Conservation (phyloP, 2,329 filamentous ascomycete species). For the Aspergillus fijiensis region DNA sequence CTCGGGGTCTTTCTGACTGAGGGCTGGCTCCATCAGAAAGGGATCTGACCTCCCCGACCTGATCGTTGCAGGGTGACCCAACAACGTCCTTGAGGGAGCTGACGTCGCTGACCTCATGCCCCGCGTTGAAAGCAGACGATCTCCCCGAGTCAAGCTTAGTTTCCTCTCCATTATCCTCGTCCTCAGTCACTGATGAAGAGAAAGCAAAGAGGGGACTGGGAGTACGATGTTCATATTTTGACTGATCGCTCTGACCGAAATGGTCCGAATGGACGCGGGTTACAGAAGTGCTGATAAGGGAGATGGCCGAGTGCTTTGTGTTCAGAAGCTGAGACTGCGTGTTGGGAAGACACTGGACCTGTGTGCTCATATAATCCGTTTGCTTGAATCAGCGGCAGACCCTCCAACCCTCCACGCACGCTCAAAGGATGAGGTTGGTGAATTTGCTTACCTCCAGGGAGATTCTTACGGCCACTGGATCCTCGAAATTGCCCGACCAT, state of each 20-base stretch:
- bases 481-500: conserved; percentile 30
- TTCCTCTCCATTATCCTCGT: not conserved
- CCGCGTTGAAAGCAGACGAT: not conserved
- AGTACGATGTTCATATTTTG: conserved; percentile 6
- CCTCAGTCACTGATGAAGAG: conserved; percentile 5
- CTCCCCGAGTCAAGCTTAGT: not conserved
- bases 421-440: not conserved
- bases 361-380: not conserved
- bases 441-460: conserved; percentile 31
- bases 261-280: conserved; percentile 10
- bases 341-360: conserved; percentile 28
- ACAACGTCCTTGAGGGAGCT: not conserved
- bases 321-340: conserved; percentile 25
- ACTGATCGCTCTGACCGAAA: conserved; percentile 3
- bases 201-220: conserved; percentile 22
- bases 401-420: not conserved
- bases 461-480: conserved; percentile 27
- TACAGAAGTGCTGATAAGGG: conserved; percentile 13
- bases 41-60: not conserved
- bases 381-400: not conserved
- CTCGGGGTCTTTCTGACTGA: not conserved
- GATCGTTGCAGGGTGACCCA: not conserved
- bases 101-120: not conserved
- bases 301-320: conserved; percentile 12
- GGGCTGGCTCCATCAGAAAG: not conserved